A percentile compares a stretch with the other conserved stretches of the same genome.
phyloP scores from a whole-genome alignment of 176 grass and related monocot genomes.

The Pontederia crassipes region DNA sequence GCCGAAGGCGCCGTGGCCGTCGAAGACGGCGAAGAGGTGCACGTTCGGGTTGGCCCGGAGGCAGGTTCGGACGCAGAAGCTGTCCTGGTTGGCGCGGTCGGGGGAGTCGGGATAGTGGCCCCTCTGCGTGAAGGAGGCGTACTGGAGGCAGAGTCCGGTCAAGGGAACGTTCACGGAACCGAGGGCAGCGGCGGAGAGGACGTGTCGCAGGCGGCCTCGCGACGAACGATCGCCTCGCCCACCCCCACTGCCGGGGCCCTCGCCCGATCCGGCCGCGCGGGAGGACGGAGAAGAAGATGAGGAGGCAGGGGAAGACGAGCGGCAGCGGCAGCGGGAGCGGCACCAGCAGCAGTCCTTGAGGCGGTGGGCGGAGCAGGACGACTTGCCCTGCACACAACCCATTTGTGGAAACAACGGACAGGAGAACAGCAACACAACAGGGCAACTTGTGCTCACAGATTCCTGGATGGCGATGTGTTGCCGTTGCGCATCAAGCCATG shows the following conservation, averaged over 20 bases:
- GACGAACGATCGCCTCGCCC: too few species aligned
- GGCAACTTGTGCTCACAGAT: too few species aligned
- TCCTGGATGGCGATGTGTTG: too few species aligned
- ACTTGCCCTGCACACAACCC: slow-evolving; percentile 10
- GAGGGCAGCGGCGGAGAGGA: slow-evolving; percentile 9
- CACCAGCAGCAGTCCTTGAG: not conserved
- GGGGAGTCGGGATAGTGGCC: slow-evolving; percentile 79
- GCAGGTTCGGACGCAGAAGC: slow-evolving; percentile 39
- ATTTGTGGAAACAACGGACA: not conserved
- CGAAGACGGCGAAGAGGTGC: slow-evolving; percentile 90
- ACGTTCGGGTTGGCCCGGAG: slow-evolving; percentile 54
- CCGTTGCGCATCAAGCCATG: too few species aligned
- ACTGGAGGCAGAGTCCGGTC: slow-evolving; percentile 42
- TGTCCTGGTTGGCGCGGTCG: slow-evolving; percentile 70
- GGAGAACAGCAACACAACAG: too few species aligned
- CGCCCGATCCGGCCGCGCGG: not conserved
- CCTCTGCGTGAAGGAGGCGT: slow-evolving; percentile 46
- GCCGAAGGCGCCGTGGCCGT: slow-evolving; percentile 70
- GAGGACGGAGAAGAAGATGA: not conserved
- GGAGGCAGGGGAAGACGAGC: too few species aligned
- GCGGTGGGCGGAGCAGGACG: not conserved
- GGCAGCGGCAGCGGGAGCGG: not conserved
- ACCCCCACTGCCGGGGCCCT: not conserved
- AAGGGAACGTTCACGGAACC: slow-evolving; percentile 41
- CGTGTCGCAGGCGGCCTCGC: not conserved